These are phyloP conservation scores for Fragaria nilgerrensis DNA, from an alignment of 306 rosid genomes.

Conservation along the genomic window DNA sequence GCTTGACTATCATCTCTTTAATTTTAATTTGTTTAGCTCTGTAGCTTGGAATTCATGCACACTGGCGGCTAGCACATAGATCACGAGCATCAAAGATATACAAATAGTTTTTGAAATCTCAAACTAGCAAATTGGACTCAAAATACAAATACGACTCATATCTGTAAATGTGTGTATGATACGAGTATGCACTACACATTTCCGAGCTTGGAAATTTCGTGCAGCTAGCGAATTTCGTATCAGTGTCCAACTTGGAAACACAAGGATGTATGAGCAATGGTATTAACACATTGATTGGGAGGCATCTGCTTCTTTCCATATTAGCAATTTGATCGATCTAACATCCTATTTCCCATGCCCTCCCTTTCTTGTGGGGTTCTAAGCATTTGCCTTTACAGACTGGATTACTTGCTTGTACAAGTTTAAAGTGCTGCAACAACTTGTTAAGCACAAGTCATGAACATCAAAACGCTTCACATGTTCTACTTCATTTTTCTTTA, in stretches of 20 bases:
- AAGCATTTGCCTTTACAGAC: conserved; percentile 35
- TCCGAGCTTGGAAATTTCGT: too few species aligned
- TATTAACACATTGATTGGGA: not conserved
- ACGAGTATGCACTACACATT: too few species aligned
- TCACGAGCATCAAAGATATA: not conserved
- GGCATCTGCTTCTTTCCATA: not conserved
- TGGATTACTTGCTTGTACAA: conserved; percentile 26
- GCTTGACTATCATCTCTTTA: not conserved
- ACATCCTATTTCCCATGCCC: conserved; percentile 1
- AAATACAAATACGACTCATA: too few species aligned
- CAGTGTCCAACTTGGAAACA: conserved; percentile 3
- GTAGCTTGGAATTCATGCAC: not conserved
- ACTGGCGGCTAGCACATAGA: not conserved
- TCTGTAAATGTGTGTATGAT: too few species aligned
- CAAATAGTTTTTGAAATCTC: not conserved
- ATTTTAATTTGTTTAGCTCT: not conserved
- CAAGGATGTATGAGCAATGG: not conserved
- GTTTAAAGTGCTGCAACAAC: conserved; percentile 17
- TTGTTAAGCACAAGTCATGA: conserved; percentile 10
- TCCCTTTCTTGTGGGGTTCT: conserved; percentile 15
- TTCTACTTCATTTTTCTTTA: not conserved
- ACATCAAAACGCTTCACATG: conserved; percentile 7
- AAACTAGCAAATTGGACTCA: too few species aligned
- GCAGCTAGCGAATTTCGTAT: not conserved
- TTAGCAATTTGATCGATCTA: not conserved